Percentiles rank a stretch among this genome's conserved stretches.
Conservation (phyloP, 345 rosid species). For the Leavenworthia alabamica region DNA sequence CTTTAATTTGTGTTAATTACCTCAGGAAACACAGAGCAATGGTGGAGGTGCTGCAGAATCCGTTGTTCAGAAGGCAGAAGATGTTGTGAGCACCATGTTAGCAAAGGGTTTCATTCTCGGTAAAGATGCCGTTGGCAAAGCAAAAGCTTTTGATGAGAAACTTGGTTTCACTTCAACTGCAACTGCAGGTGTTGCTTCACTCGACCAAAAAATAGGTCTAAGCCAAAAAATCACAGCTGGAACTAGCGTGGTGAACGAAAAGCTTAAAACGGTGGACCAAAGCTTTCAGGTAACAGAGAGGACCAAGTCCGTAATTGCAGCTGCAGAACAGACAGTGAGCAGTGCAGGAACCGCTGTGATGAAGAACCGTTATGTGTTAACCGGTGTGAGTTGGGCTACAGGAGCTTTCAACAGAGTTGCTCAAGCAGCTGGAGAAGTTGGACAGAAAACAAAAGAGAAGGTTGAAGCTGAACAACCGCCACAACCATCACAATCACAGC, state of each 20-base stretch:
- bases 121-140: constrained; percentile 73
- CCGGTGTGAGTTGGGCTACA: constrained; percentile 72
- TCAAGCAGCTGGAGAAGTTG: constrained; percentile 87
- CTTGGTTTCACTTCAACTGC: constrained; percentile 78
- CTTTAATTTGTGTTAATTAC: background rate
- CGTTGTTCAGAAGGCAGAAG: constrained; percentile 79
- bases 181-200: constrained; percentile 61
- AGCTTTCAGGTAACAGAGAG: constrained; percentile 89
- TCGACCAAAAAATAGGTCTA: constrained; percentile 75
- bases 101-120: constrained; percentile 85
- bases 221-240: constrained; percentile 70
- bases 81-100: constrained; percentile 83
- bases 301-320: constrained; percentile 72
- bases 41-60: constrained; percentile 38
- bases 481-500: constrained; percentile 12
- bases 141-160: constrained; percentile 76
- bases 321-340: constrained; percentile 84
- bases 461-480: constrained; percentile 52
- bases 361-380: constrained; percentile 75
- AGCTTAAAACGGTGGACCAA: constrained; percentile 75
- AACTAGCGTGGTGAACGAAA: constrained; percentile 68
- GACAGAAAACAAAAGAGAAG: constrained; percentile 79
- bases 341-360: constrained; percentile 74
- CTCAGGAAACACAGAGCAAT: constrained; percentile 40
- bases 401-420: constrained; percentile 77